Percentiles rank a stretch among this genome's conserved stretches.
phyloP scores from a whole-genome alignment of 2,329 filamentous ascomycete species.

The Ophiostoma pallidulum region DNA sequence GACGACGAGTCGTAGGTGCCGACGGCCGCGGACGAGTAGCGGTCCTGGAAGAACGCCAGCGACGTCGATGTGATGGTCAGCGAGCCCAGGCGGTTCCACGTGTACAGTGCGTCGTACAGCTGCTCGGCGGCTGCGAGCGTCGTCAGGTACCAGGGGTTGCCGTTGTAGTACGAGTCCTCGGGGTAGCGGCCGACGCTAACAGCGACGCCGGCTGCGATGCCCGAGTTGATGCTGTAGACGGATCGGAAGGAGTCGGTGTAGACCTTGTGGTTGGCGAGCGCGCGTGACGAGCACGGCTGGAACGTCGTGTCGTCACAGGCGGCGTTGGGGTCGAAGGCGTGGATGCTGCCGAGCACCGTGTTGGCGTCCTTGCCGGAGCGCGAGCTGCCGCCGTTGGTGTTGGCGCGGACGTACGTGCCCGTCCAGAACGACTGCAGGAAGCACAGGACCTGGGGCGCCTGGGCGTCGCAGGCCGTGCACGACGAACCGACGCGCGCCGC shows the following conservation, averaged over 20 bases:
- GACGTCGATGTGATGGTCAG: conserved; percentile 57
- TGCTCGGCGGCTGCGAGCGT: conserved; percentile 72
- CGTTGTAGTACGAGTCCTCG: conserved; percentile 65
- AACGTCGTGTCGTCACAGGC: conserved; percentile 62
- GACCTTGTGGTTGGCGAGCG: conserved; percentile 66
- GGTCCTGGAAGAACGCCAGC: conserved; percentile 60
- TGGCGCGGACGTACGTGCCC: conserved; percentile 55
- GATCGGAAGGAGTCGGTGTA: conserved; percentile 68
- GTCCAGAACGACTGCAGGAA: conserved; percentile 68
- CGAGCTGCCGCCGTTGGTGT: conserved; percentile 36
- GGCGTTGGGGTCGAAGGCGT: conserved; percentile 58
- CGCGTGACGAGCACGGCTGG: conserved; percentile 63
- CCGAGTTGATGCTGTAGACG: conserved; percentile 57
- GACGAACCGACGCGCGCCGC: conserved; percentile 53
- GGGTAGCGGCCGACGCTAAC: conserved; percentile 58
- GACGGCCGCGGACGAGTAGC: conserved; percentile 45
- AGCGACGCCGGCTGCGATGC: conserved; percentile 48
- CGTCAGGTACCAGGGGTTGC: conserved; percentile 66
- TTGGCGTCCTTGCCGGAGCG: conserved; percentile 65
- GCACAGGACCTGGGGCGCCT: conserved; percentile 63
- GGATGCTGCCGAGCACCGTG: conserved; percentile 56
- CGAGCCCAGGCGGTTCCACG: conserved; percentile 55
- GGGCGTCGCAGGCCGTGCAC: conserved; percentile 47
- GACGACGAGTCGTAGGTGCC: conserved; percentile 48
- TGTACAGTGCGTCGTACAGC: conserved; percentile 65